Evolutionary conservation across 2,329 filamentous ascomycete species (phyloP).

Genomic region (Epichloe typhina): DNA sequence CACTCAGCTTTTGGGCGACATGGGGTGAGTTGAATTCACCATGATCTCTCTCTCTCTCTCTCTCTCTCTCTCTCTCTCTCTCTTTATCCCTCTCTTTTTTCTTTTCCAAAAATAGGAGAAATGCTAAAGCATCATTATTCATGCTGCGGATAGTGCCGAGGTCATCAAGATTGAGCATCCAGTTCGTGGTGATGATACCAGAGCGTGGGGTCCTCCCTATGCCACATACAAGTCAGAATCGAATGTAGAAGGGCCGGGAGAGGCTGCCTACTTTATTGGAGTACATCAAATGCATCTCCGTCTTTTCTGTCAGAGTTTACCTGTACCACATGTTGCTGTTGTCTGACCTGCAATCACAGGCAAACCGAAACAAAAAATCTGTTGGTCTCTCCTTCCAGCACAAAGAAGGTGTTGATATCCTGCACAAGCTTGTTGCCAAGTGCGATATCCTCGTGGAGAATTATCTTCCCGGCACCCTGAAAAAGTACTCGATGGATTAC

Average conservation of each 20-base stretch:
- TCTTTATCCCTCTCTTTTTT: no score
- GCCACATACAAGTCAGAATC: constrained; percentile 58
- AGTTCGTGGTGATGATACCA: constrained; percentile 77
- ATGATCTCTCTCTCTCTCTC: neutral
- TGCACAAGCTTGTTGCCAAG: constrained; percentile 71
- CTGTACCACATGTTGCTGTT: neutral
- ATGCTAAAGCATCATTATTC: neutral
- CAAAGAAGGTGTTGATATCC: constrained; percentile 66
- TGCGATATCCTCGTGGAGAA: constrained; percentile 95
- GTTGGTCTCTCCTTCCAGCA: constrained; percentile 84
- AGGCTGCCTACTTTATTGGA: constrained; percentile 87
- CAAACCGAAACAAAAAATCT: constrained; percentile 95
- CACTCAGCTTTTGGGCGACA: constrained; percentile 89
- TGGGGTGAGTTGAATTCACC: constrained; percentile 52
- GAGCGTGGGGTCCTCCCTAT: constrained; percentile 93
- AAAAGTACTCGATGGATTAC: constrained; percentile 88
- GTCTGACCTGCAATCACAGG: constrained; percentile 33
- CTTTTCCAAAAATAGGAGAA: no score
- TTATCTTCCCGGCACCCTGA: constrained; percentile 78
- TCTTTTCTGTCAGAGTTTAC: neutral
- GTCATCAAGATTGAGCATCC: constrained; percentile 97
- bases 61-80: no score
- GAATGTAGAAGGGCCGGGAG: constrained; percentile 56
- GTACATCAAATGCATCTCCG: constrained; percentile 35
- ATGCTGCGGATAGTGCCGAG: constrained; percentile 52